Conservation (phyloP, 2,329 filamentous ascomycete species). For the Simplicillium sp. region DNA sequence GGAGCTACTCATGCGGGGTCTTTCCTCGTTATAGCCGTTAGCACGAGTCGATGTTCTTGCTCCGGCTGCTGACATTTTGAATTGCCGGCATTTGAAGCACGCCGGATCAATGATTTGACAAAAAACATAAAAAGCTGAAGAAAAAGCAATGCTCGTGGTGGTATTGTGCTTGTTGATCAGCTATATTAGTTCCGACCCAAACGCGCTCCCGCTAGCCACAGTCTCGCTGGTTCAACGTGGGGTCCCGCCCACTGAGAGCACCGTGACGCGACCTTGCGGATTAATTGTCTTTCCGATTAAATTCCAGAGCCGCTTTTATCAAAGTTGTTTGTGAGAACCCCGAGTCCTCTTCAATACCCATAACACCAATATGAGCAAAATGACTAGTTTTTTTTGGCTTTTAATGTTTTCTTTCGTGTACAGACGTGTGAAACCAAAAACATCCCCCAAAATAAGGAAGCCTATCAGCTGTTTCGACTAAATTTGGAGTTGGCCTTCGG, state of each 20-base stretch:
- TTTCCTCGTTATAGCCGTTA: slow-evolving; percentile 25
- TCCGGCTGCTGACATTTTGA: slow-evolving; percentile 29
- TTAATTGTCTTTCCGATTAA: slow-evolving; percentile 2
- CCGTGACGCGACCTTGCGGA: slow-evolving; percentile 1
- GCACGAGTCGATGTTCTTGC: slow-evolving; percentile 34
- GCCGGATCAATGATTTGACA: background rate
- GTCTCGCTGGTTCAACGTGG: background rate
- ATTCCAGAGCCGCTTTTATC: slow-evolving; percentile 2
- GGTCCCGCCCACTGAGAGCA: background rate
- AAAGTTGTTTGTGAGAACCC: too few relatives aligned
- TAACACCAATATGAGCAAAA: too few relatives aligned
- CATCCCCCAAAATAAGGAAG: too few relatives aligned
- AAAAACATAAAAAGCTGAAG: background rate
- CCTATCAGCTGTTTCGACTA: too few relatives aligned
- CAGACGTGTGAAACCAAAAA: too few relatives aligned
- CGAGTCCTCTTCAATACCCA: too few relatives aligned
- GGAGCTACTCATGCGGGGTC: slow-evolving; percentile 25
- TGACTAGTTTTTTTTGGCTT: too few relatives aligned
- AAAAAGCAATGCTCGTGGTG: background rate
- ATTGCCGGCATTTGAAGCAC: too few relatives aligned
- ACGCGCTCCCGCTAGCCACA: background rate
- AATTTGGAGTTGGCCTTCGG: too few relatives aligned
- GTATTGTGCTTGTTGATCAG: background rate
- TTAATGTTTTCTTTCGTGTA: too few relatives aligned
- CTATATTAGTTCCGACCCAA: background rate